Conservation (phyloP, 345 rosid genomes). For the Dovyalis caffra region DNA sequence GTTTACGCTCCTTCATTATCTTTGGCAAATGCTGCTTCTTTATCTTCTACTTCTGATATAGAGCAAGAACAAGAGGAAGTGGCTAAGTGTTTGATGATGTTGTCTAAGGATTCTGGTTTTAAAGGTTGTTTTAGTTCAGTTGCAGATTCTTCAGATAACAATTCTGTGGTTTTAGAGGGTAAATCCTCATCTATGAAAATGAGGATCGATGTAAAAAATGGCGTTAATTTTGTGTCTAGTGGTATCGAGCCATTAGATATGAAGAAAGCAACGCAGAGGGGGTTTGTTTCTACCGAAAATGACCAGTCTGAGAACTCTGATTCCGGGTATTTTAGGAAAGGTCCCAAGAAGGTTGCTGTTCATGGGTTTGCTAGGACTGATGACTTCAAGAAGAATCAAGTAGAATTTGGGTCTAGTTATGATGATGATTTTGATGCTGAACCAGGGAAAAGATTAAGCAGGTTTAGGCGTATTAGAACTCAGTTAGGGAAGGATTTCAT, state of each 20-base stretch:
- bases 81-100: constrained; percentile 79
- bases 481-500: constrained; percentile 28
- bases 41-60: constrained; percentile 56
- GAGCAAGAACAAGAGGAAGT: constrained; percentile 79
- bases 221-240: constrained; percentile 30
- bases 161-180: constrained; percentile 62
- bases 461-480: constrained; percentile 30
- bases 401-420: constrained; percentile 38
- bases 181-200: constrained; percentile 55
- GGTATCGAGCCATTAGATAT: constrained; percentile 32
- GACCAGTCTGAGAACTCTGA: constrained; percentile 56
- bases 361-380: constrained; percentile 40
- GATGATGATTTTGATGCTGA: constrained; percentile 35
- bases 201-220: constrained; percentile 38
- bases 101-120: constrained; percentile 68
- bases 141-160: constrained; percentile 68
- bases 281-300: constrained; percentile 33
- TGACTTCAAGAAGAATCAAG: constrained; percentile 34
- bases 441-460: constrained; percentile 38
- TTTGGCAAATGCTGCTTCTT: constrained; percentile 34
- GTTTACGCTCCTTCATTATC: constrained; percentile 36
- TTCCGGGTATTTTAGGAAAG: constrained; percentile 66
- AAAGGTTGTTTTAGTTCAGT: constrained; percentile 50
- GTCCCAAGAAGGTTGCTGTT: constrained; percentile 59
- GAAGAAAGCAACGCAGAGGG: constrained; percentile 28